Conservation (phyloP, 1,284 basidiomycete genomes). For the Fomes fomentarius region DNA sequence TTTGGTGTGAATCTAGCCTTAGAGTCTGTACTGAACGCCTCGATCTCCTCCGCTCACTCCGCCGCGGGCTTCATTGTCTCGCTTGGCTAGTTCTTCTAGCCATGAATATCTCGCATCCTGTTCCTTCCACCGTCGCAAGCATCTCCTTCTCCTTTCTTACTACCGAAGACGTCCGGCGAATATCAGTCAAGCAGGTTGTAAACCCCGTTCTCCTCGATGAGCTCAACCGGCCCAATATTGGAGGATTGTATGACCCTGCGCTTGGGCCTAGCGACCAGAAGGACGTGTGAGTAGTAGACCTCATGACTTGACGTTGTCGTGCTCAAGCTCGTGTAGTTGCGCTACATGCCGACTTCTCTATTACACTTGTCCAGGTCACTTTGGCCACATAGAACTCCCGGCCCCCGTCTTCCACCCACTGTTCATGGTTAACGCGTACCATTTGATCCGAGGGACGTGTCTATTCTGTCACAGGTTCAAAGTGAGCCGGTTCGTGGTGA, state of each 20-base stretch:
- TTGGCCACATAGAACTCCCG: conserved; percentile 98
- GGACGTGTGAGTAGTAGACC: conserved; percentile 73
- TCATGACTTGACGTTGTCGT: neutral
- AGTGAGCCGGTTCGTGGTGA: conserved; percentile 73
- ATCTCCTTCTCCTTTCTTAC: conserved; percentile 96
- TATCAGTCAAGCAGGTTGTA: conserved; percentile 96
- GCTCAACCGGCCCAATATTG: conserved; percentile 88
- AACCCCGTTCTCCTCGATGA: conserved; percentile 96
- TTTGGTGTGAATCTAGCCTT: conserved; percentile 6
- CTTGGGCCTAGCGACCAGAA: conserved; percentile 88
- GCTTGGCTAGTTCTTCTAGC: neutral
- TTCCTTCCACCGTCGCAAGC: conserved; percentile 84
- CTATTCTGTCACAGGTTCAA: conserved; percentile 97
- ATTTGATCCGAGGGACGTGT: conserved; percentile 89
- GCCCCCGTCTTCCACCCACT: conserved; percentile 96
- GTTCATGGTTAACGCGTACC: conserved; percentile 94
- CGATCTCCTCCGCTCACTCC: neutral
- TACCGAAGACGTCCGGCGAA: conserved; percentile 87
- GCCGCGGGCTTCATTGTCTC: neutral
- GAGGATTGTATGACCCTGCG: conserved; percentile 95
- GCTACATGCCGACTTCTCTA: conserved; percentile 91
- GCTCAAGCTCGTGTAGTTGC: conserved; percentile 62
- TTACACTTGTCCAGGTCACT: conserved; percentile 97
- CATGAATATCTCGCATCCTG: conserved; percentile 94
- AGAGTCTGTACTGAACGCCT: conserved; percentile 18